Percentiles rank a stretch among this genome's conserved stretches.
Evolutionary conservation across 441 rosid species (phyloP).

Genomic region (Biscutella laevigata): DNA sequence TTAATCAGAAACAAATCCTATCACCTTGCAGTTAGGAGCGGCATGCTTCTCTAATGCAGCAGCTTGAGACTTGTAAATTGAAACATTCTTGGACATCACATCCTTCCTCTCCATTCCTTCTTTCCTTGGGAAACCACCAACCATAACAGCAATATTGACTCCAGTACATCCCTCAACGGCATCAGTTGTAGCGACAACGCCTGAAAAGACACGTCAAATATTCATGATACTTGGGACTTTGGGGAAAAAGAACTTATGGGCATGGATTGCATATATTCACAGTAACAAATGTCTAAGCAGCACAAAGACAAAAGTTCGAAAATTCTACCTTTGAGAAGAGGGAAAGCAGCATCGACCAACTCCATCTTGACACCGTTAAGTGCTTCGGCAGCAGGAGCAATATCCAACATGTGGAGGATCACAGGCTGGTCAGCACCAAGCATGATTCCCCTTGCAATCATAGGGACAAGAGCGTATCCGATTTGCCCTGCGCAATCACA

Average conservation of each 20-base stretch:
- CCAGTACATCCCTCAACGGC: constrained; percentile 92
- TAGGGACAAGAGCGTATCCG: constrained; percentile 92
- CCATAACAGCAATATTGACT: constrained; percentile 87
- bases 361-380: constrained; percentile 93
- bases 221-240: neutral
- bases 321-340: constrained; percentile 72
- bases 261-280: neutral
- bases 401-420: constrained; percentile 94
- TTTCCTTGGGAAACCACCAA: constrained; percentile 93
- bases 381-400: constrained; percentile 89
- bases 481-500: constrained; percentile 64
- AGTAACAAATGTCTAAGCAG: neutral
- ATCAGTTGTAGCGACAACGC: constrained; percentile 91
- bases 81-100: constrained; percentile 86
- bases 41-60: constrained; percentile 84
- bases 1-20: neutral
- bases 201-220: constrained; percentile 28
- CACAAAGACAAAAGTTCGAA: neutral
- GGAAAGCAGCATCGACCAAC: constrained; percentile 88
- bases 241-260: neutral
- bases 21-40: constrained; percentile 91
- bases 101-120: constrained; percentile 99
- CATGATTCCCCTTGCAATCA: constrained; percentile 93
- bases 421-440: constrained; percentile 95
- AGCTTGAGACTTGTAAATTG: constrained; percentile 92